Percentiles rank a stretch among this genome's conserved stretches.
Evolutionary conservation across 2,329 filamentous ascomycete species (phyloP).

Genomic region (Mariannaea elegans): DNA sequence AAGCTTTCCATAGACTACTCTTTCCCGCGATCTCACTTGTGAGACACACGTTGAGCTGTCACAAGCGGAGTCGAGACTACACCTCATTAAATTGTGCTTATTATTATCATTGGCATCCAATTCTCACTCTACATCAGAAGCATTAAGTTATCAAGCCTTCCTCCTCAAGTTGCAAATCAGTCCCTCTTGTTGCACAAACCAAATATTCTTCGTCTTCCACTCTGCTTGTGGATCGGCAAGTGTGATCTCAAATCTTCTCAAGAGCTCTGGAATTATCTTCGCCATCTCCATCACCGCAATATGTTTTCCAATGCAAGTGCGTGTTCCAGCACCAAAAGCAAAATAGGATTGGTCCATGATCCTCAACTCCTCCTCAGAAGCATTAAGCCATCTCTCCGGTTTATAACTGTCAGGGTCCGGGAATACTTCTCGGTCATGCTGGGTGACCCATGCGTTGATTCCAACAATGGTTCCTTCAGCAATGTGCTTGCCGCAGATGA

Average conservation of each 20-base stretch:
- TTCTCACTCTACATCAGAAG: too few species aligned
- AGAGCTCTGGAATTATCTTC: constrained; percentile 13
- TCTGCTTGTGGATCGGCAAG: background rate
- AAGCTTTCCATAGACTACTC: too few species aligned
- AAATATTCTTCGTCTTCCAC: constrained; percentile 18
- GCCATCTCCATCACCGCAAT: constrained; percentile 52
- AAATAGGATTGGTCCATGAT: constrained; percentile 42
- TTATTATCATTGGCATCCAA: too few species aligned
- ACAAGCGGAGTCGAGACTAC: too few species aligned
- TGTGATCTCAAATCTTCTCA: constrained; percentile 14
- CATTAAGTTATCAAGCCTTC: too few species aligned
- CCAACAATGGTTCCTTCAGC: constrained; percentile 46
- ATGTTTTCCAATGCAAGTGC: constrained; percentile 54
- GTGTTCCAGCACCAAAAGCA: constrained; percentile 49
- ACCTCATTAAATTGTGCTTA: too few species aligned
- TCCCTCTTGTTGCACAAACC: constrained; percentile 20
- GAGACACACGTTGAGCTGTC: too few species aligned
- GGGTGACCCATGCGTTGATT: constrained; percentile 47
- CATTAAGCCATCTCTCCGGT: constrained; percentile 52
- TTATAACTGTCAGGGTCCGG: constrained; percentile 45
- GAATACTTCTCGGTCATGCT: constrained; percentile 43
- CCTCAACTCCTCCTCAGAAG: constrained; percentile 33
- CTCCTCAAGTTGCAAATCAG: constrained; percentile 15
- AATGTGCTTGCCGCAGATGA: constrained; percentile 47
- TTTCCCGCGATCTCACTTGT: too few species aligned